These are phyloP conservation scores for Coniochaeta sp. DNA, from an alignment of 2,329 filamentous ascomycete genomes.

Conservation along the genomic window DNA sequence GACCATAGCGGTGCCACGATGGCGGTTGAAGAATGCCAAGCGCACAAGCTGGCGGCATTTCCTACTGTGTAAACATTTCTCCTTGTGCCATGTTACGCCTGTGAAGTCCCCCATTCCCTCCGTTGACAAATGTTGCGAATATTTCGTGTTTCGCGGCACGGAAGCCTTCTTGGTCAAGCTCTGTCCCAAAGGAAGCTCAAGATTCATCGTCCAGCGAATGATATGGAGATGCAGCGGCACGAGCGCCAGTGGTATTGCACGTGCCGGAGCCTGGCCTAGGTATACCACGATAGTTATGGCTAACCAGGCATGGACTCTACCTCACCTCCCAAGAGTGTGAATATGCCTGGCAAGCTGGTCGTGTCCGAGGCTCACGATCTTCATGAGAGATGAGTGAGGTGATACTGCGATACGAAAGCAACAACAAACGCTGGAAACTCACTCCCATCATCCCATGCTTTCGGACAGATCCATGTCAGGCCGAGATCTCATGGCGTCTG, in stretches of 20 bases:
- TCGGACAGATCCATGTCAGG: neutral
- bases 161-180: neutral
- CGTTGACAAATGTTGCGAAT: neutral
- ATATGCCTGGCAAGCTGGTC: too few species aligned
- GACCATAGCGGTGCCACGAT: neutral
- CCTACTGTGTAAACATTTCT: neutral
- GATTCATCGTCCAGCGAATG: neutral
- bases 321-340: too few species aligned
- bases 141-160: neutral
- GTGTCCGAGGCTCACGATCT: too few species aligned
- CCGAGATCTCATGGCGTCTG: neutral
- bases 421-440: too few species aligned
- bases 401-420: too few species aligned
- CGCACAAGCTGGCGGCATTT: neutral
- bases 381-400: too few species aligned
- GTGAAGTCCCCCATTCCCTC: too few species aligned
- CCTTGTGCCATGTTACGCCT: neutral
- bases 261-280: neutral
- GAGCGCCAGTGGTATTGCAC: too few species aligned
- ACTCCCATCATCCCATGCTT: neutral
- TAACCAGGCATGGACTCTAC: neutral
- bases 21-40: neutral
- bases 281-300: neutral
- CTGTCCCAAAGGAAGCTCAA: neutral
- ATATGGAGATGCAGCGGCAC: neutral